Conservation (phyloP, 805 yeast species). For the Ogataea neopini region DNA sequence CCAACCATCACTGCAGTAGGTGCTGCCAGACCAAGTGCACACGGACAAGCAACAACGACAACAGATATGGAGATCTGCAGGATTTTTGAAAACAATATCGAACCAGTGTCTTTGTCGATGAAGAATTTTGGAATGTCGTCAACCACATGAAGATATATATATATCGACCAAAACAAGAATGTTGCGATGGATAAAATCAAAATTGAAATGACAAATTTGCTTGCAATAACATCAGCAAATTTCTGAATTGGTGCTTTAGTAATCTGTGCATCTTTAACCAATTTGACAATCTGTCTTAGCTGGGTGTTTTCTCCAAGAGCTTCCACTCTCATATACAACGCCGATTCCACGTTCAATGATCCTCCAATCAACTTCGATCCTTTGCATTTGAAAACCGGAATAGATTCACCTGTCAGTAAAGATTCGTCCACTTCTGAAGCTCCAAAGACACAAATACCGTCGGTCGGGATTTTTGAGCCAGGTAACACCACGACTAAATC, state of each 20-base stretch:
- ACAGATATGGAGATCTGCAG: slow-evolving; percentile 85
- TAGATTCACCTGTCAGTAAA: slow-evolving; percentile 86
- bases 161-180: slow-evolving; percentile 60
- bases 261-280: slow-evolving; percentile 89
- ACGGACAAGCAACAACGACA: slow-evolving; percentile 97
- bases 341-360: slow-evolving; percentile 79
- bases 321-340: slow-evolving; percentile 65
- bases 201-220: slow-evolving; percentile 80
- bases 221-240: slow-evolving; percentile 81
- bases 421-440: slow-evolving; percentile 87
- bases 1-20: slow-evolving; percentile 99
- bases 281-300: slow-evolving; percentile 78
- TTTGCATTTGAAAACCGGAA: slow-evolving; percentile 62
- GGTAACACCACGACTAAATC: slow-evolving; percentile 81
- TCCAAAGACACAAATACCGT: slow-evolving; percentile 79
- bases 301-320: slow-evolving; percentile 82
- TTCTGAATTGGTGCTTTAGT: slow-evolving; percentile 89
- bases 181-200: slow-evolving; percentile 63
- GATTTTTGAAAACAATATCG: slow-evolving; percentile 29
- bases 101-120: slow-evolving; percentile 20
- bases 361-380: slow-evolving; percentile 85
- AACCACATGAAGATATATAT: slow-evolving; percentile 25
- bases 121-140: slow-evolving; percentile 31
- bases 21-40: slow-evolving; percentile 95
- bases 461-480: slow-evolving; percentile 89